Base-by-base conservation (phyloP, 2,329 filamentous ascomycete genomes). In the Xylaria sp. region DNA sequence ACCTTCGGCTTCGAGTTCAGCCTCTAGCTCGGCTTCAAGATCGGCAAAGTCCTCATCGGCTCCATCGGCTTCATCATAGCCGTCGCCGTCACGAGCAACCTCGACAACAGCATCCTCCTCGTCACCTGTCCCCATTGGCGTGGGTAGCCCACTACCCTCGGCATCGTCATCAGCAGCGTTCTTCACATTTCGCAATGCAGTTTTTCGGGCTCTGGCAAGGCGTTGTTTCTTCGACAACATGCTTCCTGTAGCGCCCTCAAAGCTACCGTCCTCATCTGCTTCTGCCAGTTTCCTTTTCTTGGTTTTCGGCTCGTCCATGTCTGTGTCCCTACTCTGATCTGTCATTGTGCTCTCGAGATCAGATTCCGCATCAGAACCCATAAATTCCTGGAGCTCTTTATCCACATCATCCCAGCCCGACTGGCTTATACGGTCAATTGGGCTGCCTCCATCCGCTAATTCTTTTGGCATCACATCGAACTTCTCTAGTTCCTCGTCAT, bases 341-440 rank as follows among this genome's bases (percentile, higher is more conserved):
- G 81, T 76, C 23, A 66, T 32, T 2, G 68, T 74, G 65, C 77
- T 78, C 61, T 84, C 80, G 25, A 79, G 75, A 67, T 89, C 85
- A 65, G 82, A 83, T 37, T 84, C 84, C 58, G 84, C 82, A 65
- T 85, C 84, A 12, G 79, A 81, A 10, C 85, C 84, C 77, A 92
- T 81, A 74, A 92, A 92, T 28, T 91, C 90, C 28, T 86, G 85
- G 0, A 93, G 81, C 74, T 93, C 91, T 59, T 89, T 87, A 64
- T 91, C 86, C 4, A 86, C 81, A 7, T 81, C 82, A 59, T 74
- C 77, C 78, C 78, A 80, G 10, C 76, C 76, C 59, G 75, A 76
- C 20, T 73, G 71, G n/a, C 76, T 73, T 18, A 79, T 73, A n/a
- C 73, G 73, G 5, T 79, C 75, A 15, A 79, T 74, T 8, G 79